These are phyloP conservation scores for Panicum virgatum DNA, from an alignment of 202 grass and related monocot genomes.

Conservation along the genomic window DNA sequence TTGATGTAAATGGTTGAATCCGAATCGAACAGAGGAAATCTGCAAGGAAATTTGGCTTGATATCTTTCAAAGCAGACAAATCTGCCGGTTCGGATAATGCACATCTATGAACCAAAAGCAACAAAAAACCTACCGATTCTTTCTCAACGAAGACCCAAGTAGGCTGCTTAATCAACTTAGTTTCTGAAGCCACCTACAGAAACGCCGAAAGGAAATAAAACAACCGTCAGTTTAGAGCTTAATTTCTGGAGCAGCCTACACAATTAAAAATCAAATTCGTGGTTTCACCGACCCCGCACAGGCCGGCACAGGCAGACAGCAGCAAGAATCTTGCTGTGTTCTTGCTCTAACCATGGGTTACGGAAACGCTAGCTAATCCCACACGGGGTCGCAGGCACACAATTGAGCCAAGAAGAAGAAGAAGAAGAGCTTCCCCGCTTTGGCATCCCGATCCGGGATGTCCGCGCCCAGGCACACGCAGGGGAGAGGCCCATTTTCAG, in stretches of 20 bases:
- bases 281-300: neutral
- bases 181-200: neutral
- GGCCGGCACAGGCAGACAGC: neutral
- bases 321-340: neutral
- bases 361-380: neutral
- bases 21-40: neutral
- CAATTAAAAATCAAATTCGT: neutral
- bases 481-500: neutral
- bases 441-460: neutral
- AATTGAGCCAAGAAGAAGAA: too few species aligned
- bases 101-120: neutral
- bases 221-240: neutral
- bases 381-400: neutral
- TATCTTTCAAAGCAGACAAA: neutral
- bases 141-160: neutral
- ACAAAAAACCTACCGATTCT: conserved; percentile 18
- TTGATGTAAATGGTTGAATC: neutral
- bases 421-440: neutral
- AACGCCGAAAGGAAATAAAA: neutral
- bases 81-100: neutral
- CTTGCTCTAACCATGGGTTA: neutral
- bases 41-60: neutral
- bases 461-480: neutral
- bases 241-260: neutral
- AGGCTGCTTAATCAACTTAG: neutral